Base-by-base conservation (phyloP, 352 stramenopile species). In the Phytophthora macrochlamydospora region DNA sequence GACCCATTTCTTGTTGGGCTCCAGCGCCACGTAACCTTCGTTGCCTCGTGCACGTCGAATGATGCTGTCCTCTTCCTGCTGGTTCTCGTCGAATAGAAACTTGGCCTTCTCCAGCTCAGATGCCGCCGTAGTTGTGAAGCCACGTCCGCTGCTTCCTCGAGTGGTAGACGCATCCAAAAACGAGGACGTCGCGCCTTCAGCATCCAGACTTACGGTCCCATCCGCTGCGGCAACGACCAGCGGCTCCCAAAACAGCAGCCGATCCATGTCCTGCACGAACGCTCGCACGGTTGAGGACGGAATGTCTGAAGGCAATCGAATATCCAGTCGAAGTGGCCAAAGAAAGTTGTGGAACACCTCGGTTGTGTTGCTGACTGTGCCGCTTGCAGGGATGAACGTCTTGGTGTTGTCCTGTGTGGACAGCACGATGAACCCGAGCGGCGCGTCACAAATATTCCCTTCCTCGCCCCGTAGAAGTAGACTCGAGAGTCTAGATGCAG, bases 371-470 rank as follows among this genome's bases (percentile, higher is more conserved):
- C 75, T 84, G 40, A 83, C 73, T 18, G 81, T 83, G 7, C 75
- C 73, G 7, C 80, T 77, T 4, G 84, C 84, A n/a, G 84, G 84
- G 18, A 92, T 78, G 43, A 83, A 92, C 0, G 80, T 88, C 63
- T 79, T 86, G 28, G 81, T 81, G 49, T 79, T 75, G 66, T 90
- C 71, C 7, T 72, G 55, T 24, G 84, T 88, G 35, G 75, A 65
- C 35, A 92, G 62, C 30, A 92, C 84, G 51, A 92, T 77, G 48
- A 87, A 92, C 9, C 84, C 84, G 31, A 92, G 67, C 30, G 82
- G 81, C 3, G 84, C 73, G 55, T 90, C 82, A 24, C 70, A 79
- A 29, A 92, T 75, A 28, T 62, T 73, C 7, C 84, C 84, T 13
- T 73, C 29, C 73, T 71, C 11, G 65, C 70, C 4, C 78, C 78